Conservation (phyloP, 2,329 filamentous ascomycete genomes). For the Trichoderma polysporum region DNA sequence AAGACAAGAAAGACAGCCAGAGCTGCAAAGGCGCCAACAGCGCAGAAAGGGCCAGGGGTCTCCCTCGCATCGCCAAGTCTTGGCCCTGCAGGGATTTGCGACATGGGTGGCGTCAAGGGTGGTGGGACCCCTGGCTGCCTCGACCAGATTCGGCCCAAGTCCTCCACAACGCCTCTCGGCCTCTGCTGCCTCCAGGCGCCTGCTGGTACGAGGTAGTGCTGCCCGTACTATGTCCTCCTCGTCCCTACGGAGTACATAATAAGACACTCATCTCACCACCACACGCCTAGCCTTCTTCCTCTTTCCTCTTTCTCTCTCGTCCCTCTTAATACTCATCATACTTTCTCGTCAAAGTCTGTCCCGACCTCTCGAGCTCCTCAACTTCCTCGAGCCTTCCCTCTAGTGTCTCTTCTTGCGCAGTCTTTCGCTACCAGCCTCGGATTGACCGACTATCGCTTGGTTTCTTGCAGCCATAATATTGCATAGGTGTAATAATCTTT, state of each 20-base stretch:
- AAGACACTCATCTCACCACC: constrained; percentile 21
- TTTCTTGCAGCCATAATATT: not conserved
- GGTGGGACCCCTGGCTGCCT: constrained; percentile 14
- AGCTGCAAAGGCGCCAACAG: no score
- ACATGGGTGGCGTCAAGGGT: not conserved
- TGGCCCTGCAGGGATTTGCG: constrained; percentile 17
- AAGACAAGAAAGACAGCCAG: no score
- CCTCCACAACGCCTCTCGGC: not conserved
- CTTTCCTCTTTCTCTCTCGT: not conserved
- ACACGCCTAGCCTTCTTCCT: not conserved
- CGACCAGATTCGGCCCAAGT: constrained; percentile 1
- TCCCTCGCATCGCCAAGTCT: not conserved
- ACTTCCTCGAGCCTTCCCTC: constrained; percentile 18
- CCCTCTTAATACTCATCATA: constrained; percentile 13
- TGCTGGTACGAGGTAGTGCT: not conserved
- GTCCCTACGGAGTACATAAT: constrained; percentile 15
- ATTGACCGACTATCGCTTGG: constrained; percentile 15
- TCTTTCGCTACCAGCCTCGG: constrained; percentile 20
- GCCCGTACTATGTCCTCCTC: not conserved
- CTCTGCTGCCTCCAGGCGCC: not conserved
- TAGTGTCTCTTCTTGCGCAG: constrained; percentile 17
- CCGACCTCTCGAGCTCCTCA: not conserved
- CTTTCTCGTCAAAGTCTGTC: not conserved
- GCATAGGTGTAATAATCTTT: constrained; percentile 10
- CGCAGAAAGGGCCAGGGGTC: not conserved